Base-by-base conservation (phyloP, 2,329 filamentous ascomycete genomes). In the Periconia digitata region DNA sequence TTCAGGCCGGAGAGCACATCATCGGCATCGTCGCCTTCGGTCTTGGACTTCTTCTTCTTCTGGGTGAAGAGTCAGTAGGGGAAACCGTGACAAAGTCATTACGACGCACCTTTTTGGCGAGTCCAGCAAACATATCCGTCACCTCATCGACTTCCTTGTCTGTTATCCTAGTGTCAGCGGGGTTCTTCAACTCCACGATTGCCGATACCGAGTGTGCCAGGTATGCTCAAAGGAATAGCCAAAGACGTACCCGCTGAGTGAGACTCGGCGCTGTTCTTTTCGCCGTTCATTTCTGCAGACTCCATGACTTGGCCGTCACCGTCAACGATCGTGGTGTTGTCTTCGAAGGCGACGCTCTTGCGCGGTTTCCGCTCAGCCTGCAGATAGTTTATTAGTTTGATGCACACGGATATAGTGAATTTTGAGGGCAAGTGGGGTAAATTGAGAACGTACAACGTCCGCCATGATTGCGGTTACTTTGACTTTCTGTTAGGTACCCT, bases 301-400 rank as follows among this genome's bases (percentile, higher is more conserved):
- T 88, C 85, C 66, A 84, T 90, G 70, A 96, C 85, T 70, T 86
- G 84, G 65, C 92, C 92, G 80, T 96, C 89, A 74, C 85, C 84
- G 78, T 95, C 89, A 72, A 96, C 92, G 65, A 96, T 85, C 59
- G 89, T 83, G 64, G 90, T 84, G 67, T 90, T 89, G 74, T 94
- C 89, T 71, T 87, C 92, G 74, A 97, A 97, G 58, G 91, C 86
- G 67, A 97, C 92, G 40, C 90, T 95, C 78, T 97, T 96, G 76
- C 92, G 88, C 67, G 87, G 85, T 74, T 89, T 91, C 70, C 82
- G 81, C 64, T 85, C 81, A 51, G 70, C 59, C 75, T 78, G 50
- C 45, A 57, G 60, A 12, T 32, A 4, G 47, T 49, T 41, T 57
- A 50, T 70, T 70, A 66, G 61, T 23, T 24, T 24, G 8, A 12